phyloP scores from a whole-genome alignment of 208 protist species.

The Polymyxa betae region DNA sequence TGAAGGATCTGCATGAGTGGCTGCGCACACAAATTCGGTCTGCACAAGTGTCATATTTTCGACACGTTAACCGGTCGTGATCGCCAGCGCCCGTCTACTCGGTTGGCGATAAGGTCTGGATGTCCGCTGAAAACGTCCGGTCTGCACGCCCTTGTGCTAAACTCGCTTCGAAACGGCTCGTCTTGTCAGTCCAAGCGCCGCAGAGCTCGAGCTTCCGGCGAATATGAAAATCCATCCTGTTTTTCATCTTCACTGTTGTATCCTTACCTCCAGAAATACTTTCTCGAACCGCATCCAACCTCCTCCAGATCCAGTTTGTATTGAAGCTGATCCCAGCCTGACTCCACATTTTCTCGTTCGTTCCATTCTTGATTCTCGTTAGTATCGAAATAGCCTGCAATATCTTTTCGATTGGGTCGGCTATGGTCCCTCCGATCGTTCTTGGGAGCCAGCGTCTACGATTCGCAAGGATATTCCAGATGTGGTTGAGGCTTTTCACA shows the following conservation, averaged over 20 bases:
- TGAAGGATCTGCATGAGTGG: not conserved
- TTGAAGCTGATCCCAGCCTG: not conserved
- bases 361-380: not conserved
- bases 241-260: not conserved
- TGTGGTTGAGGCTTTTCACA: too few relatives aligned
- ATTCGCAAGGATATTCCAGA: too few relatives aligned
- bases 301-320: not conserved
- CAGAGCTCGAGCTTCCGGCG: not conserved
- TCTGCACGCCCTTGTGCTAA: not conserved
- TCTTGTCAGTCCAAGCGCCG: not conserved
- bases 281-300: not conserved
- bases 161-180: not conserved
- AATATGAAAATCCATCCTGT: not conserved
- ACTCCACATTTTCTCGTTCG: not conserved
- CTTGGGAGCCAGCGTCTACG: too few relatives aligned
- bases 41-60: not conserved
- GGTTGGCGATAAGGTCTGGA: not conserved
- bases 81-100: not conserved
- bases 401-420: not conserved
- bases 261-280: not conserved
- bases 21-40: not conserved
- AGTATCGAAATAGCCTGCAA: not conserved
- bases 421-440: not conserved
- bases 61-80: not conserved
- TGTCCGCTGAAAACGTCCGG: not conserved